phyloP scores from a whole-genome alignment of 2,329 filamentous ascomycete genomes.

The Fusarium xylarioides region DNA sequence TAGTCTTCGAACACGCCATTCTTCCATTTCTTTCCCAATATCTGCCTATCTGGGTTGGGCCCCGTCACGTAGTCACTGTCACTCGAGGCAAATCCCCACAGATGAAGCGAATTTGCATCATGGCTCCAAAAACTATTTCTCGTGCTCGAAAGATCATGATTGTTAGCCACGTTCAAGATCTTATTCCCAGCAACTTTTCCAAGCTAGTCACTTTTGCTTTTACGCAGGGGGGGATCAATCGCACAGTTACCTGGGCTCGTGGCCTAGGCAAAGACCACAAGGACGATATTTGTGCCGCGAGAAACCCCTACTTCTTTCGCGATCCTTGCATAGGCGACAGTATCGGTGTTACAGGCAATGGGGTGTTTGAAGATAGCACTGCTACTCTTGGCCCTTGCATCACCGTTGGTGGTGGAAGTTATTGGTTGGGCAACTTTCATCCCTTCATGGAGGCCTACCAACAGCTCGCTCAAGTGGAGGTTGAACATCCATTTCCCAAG shows the following conservation, averaged over 20 bases:
- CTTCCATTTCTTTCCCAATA: conserved; percentile 55
- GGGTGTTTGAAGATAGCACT: conserved; percentile 47
- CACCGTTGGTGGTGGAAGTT: conserved; percentile 48
- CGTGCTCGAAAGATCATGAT: conserved; percentile 52
- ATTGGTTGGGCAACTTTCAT: conserved; percentile 57
- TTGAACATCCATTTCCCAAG: conserved; percentile 55
- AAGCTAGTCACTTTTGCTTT: conserved; percentile 50
- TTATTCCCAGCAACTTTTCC: conserved; percentile 49
- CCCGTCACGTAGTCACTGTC: conserved; percentile 52
- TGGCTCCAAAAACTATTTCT: conserved; percentile 48
- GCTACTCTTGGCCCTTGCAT: conserved; percentile 55
- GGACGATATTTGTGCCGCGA: conserved; percentile 53
- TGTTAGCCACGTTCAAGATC: conserved; percentile 52
- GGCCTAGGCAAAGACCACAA: conserved; percentile 50
- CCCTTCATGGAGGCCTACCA: conserved; percentile 53
- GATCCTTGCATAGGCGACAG: conserved; percentile 58
- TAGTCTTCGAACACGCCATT: conserved; percentile 55
- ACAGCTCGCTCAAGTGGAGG: conserved; percentile 37
- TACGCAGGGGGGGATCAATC: conserved; percentile 49
- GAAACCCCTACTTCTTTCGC: conserved; percentile 55
- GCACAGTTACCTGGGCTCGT: conserved; percentile 51
- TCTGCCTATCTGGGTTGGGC: conserved; percentile 53
- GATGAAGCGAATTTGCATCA: conserved; percentile 52
- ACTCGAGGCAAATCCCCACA: conserved; percentile 48
- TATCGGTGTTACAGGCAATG: conserved; percentile 49